A percentile compares a stretch with the other conserved stretches of the same genome.
Evolutionary conservation across 1,284 basidiomycete genomes (phyloP).

Genomic region (Phaffia rhodozyma): DNA sequence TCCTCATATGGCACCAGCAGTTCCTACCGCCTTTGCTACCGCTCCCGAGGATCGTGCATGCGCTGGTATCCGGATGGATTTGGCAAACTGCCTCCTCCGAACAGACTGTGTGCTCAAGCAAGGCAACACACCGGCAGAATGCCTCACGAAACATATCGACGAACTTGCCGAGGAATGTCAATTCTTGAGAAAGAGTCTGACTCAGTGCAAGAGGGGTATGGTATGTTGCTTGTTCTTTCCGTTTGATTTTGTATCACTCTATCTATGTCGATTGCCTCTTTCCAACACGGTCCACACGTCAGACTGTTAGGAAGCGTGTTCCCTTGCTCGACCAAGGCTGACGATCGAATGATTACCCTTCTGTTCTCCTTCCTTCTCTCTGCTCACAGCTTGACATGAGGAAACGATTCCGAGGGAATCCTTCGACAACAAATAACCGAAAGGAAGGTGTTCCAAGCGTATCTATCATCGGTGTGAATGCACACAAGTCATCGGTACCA

Average conservation of each 20-base stretch:
- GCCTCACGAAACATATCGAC: constrained; percentile 7
- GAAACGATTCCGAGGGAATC: constrained; percentile 17
- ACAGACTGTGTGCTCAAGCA: constrained; percentile 16
- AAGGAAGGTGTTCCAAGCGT: constrained; percentile 10
- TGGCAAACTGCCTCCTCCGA: constrained; percentile 15
- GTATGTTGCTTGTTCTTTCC: background rate
- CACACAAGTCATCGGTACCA: background rate
- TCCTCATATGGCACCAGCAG: too few species aligned
- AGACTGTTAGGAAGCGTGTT: too few species aligned
- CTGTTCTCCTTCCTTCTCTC: background rate
- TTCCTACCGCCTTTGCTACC: constrained; percentile 11
- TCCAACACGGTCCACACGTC: too few species aligned
- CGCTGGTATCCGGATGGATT: constrained; percentile 15
- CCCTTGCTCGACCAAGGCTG: too few species aligned
- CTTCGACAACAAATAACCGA: constrained; percentile 15
- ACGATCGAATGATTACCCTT: background rate
- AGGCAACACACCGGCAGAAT: constrained; percentile 9
- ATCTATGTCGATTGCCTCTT: background rate
- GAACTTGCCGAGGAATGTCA: constrained; percentile 14
- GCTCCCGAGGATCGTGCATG: constrained; percentile 7
- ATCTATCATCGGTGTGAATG: constrained; percentile 11
- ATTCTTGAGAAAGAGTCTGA: constrained; percentile 17
- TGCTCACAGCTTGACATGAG: constrained; percentile 15
- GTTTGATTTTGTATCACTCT: background rate
- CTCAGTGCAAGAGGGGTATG: constrained; percentile 16